A percentile compares a stretch with the other conserved stretches of the same genome.
phyloP scores from a whole-genome alignment of 179 eudicot species.

The Kewa caespitosa region DNA sequence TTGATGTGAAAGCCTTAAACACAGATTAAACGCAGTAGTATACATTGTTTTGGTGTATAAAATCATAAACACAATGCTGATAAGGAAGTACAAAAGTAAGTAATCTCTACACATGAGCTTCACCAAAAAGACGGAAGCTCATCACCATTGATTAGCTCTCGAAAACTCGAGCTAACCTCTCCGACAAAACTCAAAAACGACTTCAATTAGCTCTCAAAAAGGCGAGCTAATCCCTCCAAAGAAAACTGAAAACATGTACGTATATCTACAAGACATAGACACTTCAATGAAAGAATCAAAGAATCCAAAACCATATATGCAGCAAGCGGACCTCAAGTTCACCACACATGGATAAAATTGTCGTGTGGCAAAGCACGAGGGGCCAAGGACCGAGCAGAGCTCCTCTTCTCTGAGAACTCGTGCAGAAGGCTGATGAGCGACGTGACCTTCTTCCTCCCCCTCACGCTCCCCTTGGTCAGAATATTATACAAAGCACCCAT shows the following conservation, averaged over 20 bases:
- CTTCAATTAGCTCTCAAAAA: slow-evolving; percentile 36
- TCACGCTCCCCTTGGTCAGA: slow-evolving; percentile 50
- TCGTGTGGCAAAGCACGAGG: slow-evolving; percentile 45
- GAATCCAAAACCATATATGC: slow-evolving; percentile 4
- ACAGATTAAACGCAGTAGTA: no score
- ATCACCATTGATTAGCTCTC: slow-evolving; percentile 27
- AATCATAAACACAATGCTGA: not conserved
- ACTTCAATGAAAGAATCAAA: slow-evolving; percentile 11
- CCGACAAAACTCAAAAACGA: not conserved
- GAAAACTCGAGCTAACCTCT: slow-evolving; percentile 30
- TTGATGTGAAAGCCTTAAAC: no score
- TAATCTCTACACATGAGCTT: slow-evolving; percentile 25
- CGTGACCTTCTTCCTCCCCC: slow-evolving; percentile 66
- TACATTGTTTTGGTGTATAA: no score
- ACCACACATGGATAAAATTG: slow-evolving; percentile 69
- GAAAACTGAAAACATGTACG: not conserved
- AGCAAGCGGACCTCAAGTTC: slow-evolving; percentile 3
- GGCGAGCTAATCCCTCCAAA: slow-evolving; percentile 21
- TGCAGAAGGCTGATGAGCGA: slow-evolving; percentile 62
- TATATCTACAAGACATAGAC: slow-evolving; percentile 18
- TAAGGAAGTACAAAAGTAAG: not conserved
- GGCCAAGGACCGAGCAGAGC: slow-evolving; percentile 31
- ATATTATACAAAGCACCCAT: slow-evolving; percentile 61
- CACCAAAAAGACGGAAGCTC: slow-evolving; percentile 28
- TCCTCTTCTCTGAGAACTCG: slow-evolving; percentile 53